Evolutionary conservation across 306 rosid genomes (phyloP), one percentile per base, ranked within the genome.

Genomic region (Inga laurina): DNA sequence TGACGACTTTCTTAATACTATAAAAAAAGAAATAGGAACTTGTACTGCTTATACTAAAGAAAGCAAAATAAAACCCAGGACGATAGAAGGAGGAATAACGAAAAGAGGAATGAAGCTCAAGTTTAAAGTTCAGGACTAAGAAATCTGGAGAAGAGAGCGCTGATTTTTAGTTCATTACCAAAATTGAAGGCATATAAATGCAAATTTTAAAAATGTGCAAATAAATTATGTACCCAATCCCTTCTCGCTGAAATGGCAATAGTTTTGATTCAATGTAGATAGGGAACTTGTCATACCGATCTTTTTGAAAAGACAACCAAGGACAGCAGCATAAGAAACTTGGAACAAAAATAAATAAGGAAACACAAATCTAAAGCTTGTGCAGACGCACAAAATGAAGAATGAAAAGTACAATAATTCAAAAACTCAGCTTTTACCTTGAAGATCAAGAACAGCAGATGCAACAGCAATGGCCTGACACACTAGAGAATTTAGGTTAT

Each of bases 241-340:
- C 99, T 37, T 96, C 98, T 85, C 98, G 88, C 88, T 96, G 99
- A 86, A 96, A 93, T 54, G 91, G 89, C 92, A 96, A 85, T 82
- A 96, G 99, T 90, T 85, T 93, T 81, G 97, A 86, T 89, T 96
- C 99, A 59, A 93, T 74, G 74, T 52, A 61, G 39, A 84, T 88
- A 49, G 99, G 98, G 82, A 93, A 89, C 86, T 77, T 88, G 87
- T 88, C 79, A 79, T 93, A 96, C 59, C 78, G 93, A 83, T 90
- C 99, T 95, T 85, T 65, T 46, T 80, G 61, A 69, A 67, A 79
- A 77, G 62, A 75, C 71, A 78, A 39, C 44, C 86, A 77, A 88
- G 73, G 35, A 71, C 46, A 82, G 61, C 8, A 48, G 81, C 65
- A 79, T 90, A 51, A 85, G 85, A 79, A 70, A 24, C 39, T 64